These are phyloP conservation scores for Hypoxylon sp. DNA, from an alignment of 2,329 filamentous ascomycete species.

Conservation along the genomic window DNA sequence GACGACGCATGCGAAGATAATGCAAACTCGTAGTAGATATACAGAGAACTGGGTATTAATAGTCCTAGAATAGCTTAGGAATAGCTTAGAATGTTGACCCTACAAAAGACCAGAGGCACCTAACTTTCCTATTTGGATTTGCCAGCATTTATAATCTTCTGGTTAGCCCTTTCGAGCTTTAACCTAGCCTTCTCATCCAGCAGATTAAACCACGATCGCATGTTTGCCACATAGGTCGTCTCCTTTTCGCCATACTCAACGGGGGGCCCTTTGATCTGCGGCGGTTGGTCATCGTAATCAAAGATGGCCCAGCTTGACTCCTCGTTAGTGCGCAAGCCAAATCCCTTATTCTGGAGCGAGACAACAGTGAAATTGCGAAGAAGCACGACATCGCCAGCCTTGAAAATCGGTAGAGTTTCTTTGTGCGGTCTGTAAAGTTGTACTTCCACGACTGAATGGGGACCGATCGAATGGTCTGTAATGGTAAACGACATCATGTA, in stretches of 20 bases:
- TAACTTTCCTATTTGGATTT: conserved; percentile 40
- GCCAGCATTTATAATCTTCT: conserved; percentile 53
- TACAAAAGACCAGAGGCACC: background rate
- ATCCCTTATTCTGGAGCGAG: conserved; percentile 68
- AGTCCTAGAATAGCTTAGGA: background rate
- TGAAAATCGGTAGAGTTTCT: conserved; percentile 68
- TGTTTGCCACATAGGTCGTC: conserved; percentile 62
- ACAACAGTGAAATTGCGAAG: conserved; percentile 70
- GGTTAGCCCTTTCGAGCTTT: conserved; percentile 66
- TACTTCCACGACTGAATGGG: conserved; percentile 66
- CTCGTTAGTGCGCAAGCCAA: conserved; percentile 69
- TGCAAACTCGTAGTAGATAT: conserved; percentile 6
- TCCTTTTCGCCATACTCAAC: conserved; percentile 69
- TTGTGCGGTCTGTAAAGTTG: conserved; percentile 72
- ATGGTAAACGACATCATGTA: conserved; percentile 72
- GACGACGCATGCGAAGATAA: conserved; percentile 2
- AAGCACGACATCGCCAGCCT: conserved; percentile 70
- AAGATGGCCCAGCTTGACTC: conserved; percentile 75
- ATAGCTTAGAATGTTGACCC: background rate
- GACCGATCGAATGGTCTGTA: conserved; percentile 69
- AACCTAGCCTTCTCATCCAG: conserved; percentile 63
- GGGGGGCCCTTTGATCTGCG: conserved; percentile 72
- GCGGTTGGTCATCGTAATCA: conserved; percentile 60
- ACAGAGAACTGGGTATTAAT: conserved; percentile 9
- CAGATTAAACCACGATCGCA: conserved; percentile 65